Conservation (phyloP, 2,329 filamentous ascomycete genomes). For the Achaetomium macrosporum region DNA sequence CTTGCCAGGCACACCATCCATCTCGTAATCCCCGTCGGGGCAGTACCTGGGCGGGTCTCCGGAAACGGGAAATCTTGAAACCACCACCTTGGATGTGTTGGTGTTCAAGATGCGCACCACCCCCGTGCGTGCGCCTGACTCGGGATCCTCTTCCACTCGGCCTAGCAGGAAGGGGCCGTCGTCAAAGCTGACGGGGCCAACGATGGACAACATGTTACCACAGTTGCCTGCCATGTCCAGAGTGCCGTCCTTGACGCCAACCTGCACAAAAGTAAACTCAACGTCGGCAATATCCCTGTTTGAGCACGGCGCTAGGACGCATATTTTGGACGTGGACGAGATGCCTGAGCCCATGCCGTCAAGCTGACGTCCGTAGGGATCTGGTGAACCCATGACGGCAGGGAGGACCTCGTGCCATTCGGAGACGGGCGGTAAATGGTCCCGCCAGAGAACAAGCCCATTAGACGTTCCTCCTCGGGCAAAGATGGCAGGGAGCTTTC, state of each 20-base stretch:
- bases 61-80: conserved; percentile 33
- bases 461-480: conserved; percentile 31
- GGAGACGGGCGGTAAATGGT: conserved; percentile 20
- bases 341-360: conserved; percentile 66
- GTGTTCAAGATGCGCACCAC: conserved; percentile 62
- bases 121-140: conserved; percentile 22
- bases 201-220: conserved; percentile 65
- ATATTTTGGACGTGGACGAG: conserved; percentile 65
- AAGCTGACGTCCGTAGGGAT: conserved; percentile 62
- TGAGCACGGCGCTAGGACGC: conserved; percentile 49
- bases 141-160: conserved; percentile 7
- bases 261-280: conserved; percentile 61
- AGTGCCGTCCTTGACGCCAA: conserved; percentile 55
- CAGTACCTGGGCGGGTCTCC: conserved; percentile 31
- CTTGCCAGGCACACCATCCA: conserved; percentile 37
- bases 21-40: conserved; percentile 31
- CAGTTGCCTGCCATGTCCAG: conserved; percentile 67
- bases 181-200: conserved; percentile 61
- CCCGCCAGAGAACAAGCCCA: conserved; percentile 25
- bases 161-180: conserved; percentile 37
- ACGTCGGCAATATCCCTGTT: conserved; percentile 18
- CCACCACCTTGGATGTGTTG: conserved; percentile 56
- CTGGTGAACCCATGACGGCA: conserved; percentile 56
- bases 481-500: conserved; percentile 26
- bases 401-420: conserved; percentile 25